Evolutionary conservation across 768 basidiomycete genomes (phyloP), one percentile per base, ranked within the genome.

Genomic region (Panaeolus papilionaceus): DNA sequence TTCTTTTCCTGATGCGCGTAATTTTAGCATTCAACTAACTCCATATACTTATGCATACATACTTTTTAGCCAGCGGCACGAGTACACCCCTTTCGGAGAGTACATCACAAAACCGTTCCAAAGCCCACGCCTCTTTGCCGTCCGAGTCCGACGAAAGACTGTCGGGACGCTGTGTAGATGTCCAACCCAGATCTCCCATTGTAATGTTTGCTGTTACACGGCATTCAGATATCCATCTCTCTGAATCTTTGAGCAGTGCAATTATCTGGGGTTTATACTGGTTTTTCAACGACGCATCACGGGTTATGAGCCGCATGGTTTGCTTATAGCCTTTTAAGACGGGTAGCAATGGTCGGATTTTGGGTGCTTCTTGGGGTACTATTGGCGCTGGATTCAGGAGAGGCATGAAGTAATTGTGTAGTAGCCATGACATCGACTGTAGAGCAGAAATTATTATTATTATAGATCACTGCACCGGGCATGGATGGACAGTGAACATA

Each of bases 61-160:
- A 96, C 97, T 90, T 95, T 79, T 89, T 93, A 1, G 94, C 91
- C 2, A 92, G 71, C 8, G 97, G 96, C 3, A 98, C 90, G 8
- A 98, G 80, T 10, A 82, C 87, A 10, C 95, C 95, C 68, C 85
- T 87, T 66, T 88, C 89, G 62, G 93, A 71, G 12, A 99, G 79
- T 0, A 78, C 84, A 61, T 90, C 87, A 65, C 88, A 90, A 2
- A 99, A 77, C 40, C 79, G 78, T 64, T 93, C 91, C 49, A 93
- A 73, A 7, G 91, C 91, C 86, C 88, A 91, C 61, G 76, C 78
- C 74, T 93, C 92, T 72, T 85, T 87, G 12, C 77, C 68, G 51
- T 89, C 89, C 10, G 79, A 79, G 65, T 82, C 83, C 16, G 54
- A 58, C 6, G 54, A 28, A 28, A 58, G 39, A 79, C 67, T 47